Evolutionary conservation across 805 yeast species (phyloP), one percentile per base, ranked within the genome.

Genomic region (Wickerhamomyces alni): DNA sequence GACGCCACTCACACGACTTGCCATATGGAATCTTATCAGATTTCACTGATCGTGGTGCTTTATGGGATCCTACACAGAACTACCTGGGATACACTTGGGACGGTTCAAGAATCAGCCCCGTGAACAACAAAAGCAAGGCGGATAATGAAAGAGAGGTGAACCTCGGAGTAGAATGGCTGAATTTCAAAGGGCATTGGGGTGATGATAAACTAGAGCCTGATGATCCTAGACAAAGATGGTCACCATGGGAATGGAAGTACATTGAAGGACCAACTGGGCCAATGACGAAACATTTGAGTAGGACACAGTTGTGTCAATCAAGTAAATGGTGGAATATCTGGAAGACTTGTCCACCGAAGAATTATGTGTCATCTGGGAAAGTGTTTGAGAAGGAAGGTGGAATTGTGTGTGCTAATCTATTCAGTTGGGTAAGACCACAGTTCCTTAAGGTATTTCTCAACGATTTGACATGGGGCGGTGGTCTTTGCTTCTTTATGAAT

Each of bases 251-350:
- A 49, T 85, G 89, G 85, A 76, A 78, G 48, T 87, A 84, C 58
- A 88, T 93, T 37, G 89, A 85, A 52, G 99, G 99, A 0, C 99
- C 99, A 2, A 66, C 74, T 1, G 99, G 99, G 0, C 99, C 99
- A 1, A 59, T 93, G 38, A 67, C 71, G 40, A 91, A 91, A 61
- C 82, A 87, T 54, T 66, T 93, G 39, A 59, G 70, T 36, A 69
- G 99, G 32, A 59, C 65, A 1, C 72, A 77, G 13, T 80, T 93
- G 1, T 91, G 99, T 57, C 94, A 88, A 57, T 65, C 89, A 27
- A 69, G 77, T 45, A 88, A 87, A 58, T 87, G 96, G 96, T 91
- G 95, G 93, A 89, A 91, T 55, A 70, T 87, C 50, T 74, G 87
- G 77, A 72, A 76, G 41, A 82, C 87, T 2, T 91, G 99, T 63